Evolutionary conservation across 345 rosid species (phyloP).

Genomic region (Crucihimalaya himalaica): DNA sequence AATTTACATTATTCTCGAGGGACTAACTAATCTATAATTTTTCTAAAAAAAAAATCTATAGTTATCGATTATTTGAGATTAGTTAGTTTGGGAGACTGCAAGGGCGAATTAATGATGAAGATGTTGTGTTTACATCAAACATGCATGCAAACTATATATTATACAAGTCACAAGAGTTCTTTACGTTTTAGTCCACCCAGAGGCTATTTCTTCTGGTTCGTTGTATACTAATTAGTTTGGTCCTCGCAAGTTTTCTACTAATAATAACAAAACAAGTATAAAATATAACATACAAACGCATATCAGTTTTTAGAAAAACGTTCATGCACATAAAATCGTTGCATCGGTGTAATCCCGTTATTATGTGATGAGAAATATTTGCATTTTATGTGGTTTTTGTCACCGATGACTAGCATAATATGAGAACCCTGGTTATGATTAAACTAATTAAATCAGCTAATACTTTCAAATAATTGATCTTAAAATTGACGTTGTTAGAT

Average conservation of each 20-base stretch:
- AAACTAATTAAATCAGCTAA: background rate
- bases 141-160: conserved; percentile 16
- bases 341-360: background rate
- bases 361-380: too few relatives aligned
- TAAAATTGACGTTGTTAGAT: background rate
- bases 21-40: conserved; percentile 4
- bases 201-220: background rate
- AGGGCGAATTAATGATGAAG: conserved; percentile 12
- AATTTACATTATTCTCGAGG: background rate
- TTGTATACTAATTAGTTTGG: conserved; percentile 9
- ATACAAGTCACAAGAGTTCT: conserved; percentile 13
- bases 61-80: background rate
- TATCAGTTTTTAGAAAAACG: conserved; percentile 4
- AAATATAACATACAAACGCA: background rate
- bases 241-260: conserved; percentile 18
- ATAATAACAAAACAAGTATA: conserved; percentile 4
- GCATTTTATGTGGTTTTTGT: background rate
- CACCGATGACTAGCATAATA: background rate
- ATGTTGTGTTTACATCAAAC: conserved; percentile 29
- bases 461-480: background rate
- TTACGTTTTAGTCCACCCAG: conserved; percentile 15
- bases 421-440: background rate
- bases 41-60: too few relatives aligned
- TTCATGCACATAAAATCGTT: conserved; percentile 9
- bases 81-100: background rate